phyloP scores from a whole-genome alignment of 176 grass and related monocot species.

The Phragmites australis region DNA sequence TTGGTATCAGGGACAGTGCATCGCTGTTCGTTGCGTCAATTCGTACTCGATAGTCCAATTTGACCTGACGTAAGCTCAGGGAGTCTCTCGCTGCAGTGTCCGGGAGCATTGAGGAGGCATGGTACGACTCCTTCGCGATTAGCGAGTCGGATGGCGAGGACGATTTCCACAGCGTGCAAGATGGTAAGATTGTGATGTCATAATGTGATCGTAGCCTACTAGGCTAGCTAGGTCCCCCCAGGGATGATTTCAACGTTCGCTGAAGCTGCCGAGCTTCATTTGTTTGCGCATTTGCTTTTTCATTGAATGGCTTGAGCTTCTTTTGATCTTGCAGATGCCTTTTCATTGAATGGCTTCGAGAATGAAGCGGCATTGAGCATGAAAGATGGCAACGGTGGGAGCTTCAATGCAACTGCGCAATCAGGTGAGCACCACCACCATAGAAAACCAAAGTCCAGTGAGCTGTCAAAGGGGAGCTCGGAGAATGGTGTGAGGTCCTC shows the following conservation, averaged over 20 bases:
- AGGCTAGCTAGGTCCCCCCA: background rate
- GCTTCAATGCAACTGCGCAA: conserved; percentile 29
- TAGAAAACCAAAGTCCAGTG: conserved; percentile 58
- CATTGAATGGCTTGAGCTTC: conserved; percentile 32
- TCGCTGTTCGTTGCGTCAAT: conserved; percentile 27
- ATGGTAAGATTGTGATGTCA: conserved; percentile 52
- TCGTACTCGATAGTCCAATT: background rate
- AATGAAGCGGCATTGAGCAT: conserved; percentile 47
- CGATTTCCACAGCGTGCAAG: conserved; percentile 91
- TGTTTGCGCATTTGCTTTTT: conserved; percentile 51
- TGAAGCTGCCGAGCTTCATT: background rate
- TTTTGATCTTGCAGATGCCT: conserved; percentile 19
- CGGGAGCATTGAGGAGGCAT: conserved; percentile 75
- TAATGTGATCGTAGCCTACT: background rate
- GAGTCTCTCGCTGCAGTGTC: conserved; percentile 41
- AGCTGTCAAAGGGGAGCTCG: conserved; percentile 47
- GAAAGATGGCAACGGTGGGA: conserved; percentile 44
- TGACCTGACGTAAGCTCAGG: conserved; percentile 40
- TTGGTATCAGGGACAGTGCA: background rate
- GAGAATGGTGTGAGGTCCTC: conserved; percentile 53
- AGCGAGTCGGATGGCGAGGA: conserved; percentile 81
- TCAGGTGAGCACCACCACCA: conserved; percentile 42
- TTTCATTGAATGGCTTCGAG: conserved; percentile 70
- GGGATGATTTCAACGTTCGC: background rate
- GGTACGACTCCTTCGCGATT: conserved; percentile 74